Evolutionary conservation across 2,329 filamentous ascomycete genomes (phyloP), one percentile per base, ranked within the genome.

Genomic region (Trichoderma sp.): DNA sequence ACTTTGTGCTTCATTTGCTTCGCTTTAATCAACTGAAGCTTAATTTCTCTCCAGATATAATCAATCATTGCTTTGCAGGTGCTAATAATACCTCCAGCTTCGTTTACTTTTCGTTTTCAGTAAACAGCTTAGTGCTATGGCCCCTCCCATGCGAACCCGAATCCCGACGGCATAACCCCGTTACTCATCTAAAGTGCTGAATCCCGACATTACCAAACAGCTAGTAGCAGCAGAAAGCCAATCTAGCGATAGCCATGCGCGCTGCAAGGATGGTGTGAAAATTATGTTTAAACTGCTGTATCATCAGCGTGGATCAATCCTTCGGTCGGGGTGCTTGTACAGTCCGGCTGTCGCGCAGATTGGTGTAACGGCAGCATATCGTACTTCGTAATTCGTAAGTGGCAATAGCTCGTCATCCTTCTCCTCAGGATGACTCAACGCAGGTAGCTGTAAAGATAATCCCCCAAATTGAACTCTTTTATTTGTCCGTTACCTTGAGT

Each of bases 381-480:
- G 2, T 41, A 21, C 31, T 71, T 60, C 33, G 24, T 41, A n/a
- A 8, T 45, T 21, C 45, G 45, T 56, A 67, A 67, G 38, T 67
- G 64, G 64, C 41, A 67, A 50, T 53, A 31, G 31, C 31, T 41
- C 53, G 67, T 71, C 67, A 71, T 71, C 67, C 50, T 41, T 59
- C 18, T n/a, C 29, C 21, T 67, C 5, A 6, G 38, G 3, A 41
- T 53, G 38, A 53, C 18, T 67, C 64, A 67, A n/a, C 38, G 24
- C 12, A 24, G 29, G 24, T n/a, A 24, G 29, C 64, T 16, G 1
- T 2, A 50, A 31, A 31, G 16, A 29, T 11, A 50, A n/a, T 41
- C 16, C 24, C 35, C 5, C 6, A 12, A 50, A 69, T 59, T n/a
- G 12, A 4, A 3, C 38, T 45, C 0, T 4, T n/a, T 41, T 18